Base-by-base conservation (phyloP, 2,329 filamentous ascomycete species). In the Didymellaceae sp. region DNA sequence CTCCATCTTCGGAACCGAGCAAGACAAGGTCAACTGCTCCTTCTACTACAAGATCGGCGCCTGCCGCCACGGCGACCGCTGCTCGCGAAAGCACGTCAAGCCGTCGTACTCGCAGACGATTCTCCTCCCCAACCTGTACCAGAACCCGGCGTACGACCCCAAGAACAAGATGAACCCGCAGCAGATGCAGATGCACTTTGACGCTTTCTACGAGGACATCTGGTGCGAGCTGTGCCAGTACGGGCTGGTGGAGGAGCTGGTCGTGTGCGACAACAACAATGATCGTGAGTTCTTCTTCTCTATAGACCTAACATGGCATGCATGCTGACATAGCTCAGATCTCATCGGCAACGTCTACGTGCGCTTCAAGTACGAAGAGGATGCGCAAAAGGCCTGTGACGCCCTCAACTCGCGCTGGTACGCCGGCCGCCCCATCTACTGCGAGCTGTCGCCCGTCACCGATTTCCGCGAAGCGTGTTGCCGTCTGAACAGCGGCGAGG, bases 21-120 rank as follows among this genome's bases (percentile, higher is more conserved):
- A 97, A 77, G 94, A 99, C 86, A 99, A 81, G 63, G 92, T 97
- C 81, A 97, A 97, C 84, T 97, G 94, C 85, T 94, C 89, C 50
- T 99, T 99, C 85, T 99, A 99, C 86, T 92, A 97, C 89, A 99
- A 99, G 82, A 99, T 99, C 76, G 94, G 94, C 74, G 94, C 94
- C 45, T 99, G 94, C 82, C 88, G 94, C 57, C 94, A 99, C 82
- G 94, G 94, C 73, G 94, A 99, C 79, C 90, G 94, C 71, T 99
- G 94, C 83, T 95, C 90, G 56, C 88, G 94, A 67, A 99, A 99
- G 78, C 94, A 99, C 78, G 94, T 99, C 81, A 99, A 99, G 80
- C 94, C 94, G 1, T 96, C 91, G 17, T 99, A 99, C 84, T 89
- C 85, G 58, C 94, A 99, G 77, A 99, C 94, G 16, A 92, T 99